Evolutionary conservation across 2,329 filamentous ascomycete genomes (phyloP).

Genomic region (Gaeumannomyces sp.): DNA sequence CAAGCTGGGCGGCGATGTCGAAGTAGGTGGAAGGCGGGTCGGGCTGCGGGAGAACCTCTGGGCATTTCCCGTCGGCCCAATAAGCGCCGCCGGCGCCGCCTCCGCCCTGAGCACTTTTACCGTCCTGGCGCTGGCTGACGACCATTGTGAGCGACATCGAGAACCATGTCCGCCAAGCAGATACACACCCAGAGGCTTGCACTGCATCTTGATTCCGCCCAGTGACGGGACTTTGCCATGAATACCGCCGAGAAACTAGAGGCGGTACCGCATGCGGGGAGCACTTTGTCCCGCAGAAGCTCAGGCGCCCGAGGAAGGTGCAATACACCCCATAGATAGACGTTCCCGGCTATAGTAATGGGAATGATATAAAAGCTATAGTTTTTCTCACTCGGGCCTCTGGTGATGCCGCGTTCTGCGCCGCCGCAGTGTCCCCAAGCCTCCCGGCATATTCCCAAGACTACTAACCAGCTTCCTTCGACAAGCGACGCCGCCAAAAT

Average conservation of each 20-base stretch:
- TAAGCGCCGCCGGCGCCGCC: too few relatives aligned
- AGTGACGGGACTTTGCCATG: background rate
- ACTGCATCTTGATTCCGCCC: background rate
- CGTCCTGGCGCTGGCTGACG: too few relatives aligned
- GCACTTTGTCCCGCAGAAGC: background rate
- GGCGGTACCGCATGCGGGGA: background rate
- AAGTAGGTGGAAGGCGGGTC: background rate
- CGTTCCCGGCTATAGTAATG: background rate
- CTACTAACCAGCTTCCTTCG: background rate
- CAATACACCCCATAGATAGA: background rate
- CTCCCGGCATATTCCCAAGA: background rate
- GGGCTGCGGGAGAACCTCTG: background rate
- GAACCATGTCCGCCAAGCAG: background rate
- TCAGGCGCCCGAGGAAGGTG: too few relatives aligned
- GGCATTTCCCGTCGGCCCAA: background rate
- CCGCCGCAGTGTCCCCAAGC: background rate
- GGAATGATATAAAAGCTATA: slow-evolving; percentile 2
- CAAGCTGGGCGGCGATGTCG: background rate
- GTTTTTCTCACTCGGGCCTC: background rate
- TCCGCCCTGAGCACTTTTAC: too few relatives aligned
- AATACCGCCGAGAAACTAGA: background rate
- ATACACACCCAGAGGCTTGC: background rate
- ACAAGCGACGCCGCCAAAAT: background rate
- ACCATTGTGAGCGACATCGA: background rate
- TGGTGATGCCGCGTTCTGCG: background rate